Base-by-base conservation (phyloP, 768 basidiomycete species). In the Lactarius sanguifluus region DNA sequence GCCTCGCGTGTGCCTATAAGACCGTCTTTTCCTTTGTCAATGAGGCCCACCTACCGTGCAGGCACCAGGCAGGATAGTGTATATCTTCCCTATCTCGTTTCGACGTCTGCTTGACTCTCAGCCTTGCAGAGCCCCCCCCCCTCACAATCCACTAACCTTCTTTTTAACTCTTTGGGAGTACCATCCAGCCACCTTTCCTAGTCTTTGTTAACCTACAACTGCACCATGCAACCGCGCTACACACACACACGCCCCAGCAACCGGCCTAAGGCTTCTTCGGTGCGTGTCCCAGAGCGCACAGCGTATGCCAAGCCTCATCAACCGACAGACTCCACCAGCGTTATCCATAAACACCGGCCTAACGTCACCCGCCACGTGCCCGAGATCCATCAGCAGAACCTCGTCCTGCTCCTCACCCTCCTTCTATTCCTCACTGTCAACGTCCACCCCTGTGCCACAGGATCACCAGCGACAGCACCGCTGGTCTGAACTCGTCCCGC, bases 401-500 rank as follows among this genome's bases (percentile, higher is more conserved):
- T 66, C 60, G 16, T 41, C 61, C 25, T 52, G 13, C 15, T 25
- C 50, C 50, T 25, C 50, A 7, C 25, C 50, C 25, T 52, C 50
- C 50, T 25, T 15, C 23, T 52, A 52, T 52, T 28, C 36, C 3
- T 34, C 38, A 5, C 15, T n/a, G 25, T 23, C 38, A 23, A 38
- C 57, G 13, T 25, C 57, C 38, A 36, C 36, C n/a, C 38, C 57
- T 3, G 50, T 15, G 50, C 2, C 50, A 52, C 50, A 52, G 23
- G 50, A 52, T 12, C 1, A 47, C 50, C 20, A 58, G 25, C 38
- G 47, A 12, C 66, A 63, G 40, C 73, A 71, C 58, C 81, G 83
- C 41, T 87, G 85, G 86, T 86, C 85, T 16, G 81, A 85, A 34
- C 75, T 86, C 56, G 77, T 85, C 7, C 84, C 85, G 20, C 84